Base-by-base conservation (phyloP, 164 flowering plant species). In the Tetrastigma voinierianum region DNA sequence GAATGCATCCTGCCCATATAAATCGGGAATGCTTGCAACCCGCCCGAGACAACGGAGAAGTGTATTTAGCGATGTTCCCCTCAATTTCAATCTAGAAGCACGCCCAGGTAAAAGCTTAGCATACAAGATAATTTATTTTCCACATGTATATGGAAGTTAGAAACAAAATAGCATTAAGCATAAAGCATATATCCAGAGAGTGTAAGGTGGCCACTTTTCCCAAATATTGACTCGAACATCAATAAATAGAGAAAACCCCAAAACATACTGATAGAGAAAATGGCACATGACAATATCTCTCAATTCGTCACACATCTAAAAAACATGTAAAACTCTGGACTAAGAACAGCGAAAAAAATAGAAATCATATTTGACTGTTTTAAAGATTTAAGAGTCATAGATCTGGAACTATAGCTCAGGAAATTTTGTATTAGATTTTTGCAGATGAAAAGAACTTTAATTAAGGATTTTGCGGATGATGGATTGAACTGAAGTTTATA, bases 41-140 rank as follows among this genome's bases (percentile, higher is more conserved):
- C 90, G 82, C 58, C 87, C 96, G 67, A 93, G 62, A 67, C 83
- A 81, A 0, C 91, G 81, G 14, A 91, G 79, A 62, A 94, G 75
- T 3, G 40, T 7, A 32, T 32, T 32, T 2, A 79, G 85, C 69
- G 62, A 57, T 9, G 72, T 51, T 49, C 97, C 94, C 15, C 69
- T 81, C 80, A 90, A 71, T 65, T 82, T 85, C 61, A 45, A 45
- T 75, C 96, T 83, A 62, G 19, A 58, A 61, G n/a, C n/a, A n/a
- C 21, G 18, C 17, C 57, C 8, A 53, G 40, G 40, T 32, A 32
- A 32, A 32, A 32, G 6, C 3, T 32, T 32, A 11, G 14, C 7
- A 17, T 7, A 18, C 9, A 10, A 14, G 3, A 19, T 60, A 25
- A 17, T 24, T 55, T 57, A 9, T 57, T 49, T 15, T n/a, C 15